phyloP scores from a whole-genome alignment of 169 alveolate genomes.

The Plasmodium inui region DNA sequence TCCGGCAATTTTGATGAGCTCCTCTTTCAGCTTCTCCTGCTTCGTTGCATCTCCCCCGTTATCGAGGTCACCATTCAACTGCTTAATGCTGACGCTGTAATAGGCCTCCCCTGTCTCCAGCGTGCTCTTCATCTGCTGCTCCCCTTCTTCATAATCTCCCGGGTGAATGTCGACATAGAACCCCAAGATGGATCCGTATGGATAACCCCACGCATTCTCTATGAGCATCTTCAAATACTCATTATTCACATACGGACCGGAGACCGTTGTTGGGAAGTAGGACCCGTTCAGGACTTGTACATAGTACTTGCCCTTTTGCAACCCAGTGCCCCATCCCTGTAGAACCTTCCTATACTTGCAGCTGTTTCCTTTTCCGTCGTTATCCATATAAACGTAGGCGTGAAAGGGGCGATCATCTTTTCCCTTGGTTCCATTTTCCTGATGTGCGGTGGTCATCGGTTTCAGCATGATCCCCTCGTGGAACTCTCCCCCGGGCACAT shows the following conservation, averaged over 20 bases:
- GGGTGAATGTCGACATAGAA: conserved; percentile 1
- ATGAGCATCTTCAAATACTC: background rate
- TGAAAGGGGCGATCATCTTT: background rate
- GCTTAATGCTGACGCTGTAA: conserved; percentile 1
- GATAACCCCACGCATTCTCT: conserved; percentile 10
- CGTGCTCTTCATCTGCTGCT: background rate
- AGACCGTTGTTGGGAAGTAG: background rate
- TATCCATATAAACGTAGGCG: background rate
- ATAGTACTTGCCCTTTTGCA: background rate
- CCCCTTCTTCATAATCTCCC: background rate
- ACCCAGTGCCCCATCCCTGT: background rate
- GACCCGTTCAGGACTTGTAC: conserved; percentile 17
- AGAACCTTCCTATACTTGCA: background rate
- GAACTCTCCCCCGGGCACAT: background rate
- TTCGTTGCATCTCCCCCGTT: background rate
- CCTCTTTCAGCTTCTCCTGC: background rate
- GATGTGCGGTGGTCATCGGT: background rate
- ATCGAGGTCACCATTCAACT: background rate
- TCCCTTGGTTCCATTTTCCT: background rate
- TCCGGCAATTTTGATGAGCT: conserved; percentile 3
- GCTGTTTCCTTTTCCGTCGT: conserved; percentile 10
- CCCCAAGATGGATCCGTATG: background rate
- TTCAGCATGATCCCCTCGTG: background rate
- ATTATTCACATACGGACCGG: background rate
- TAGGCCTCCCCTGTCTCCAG: background rate